Base-by-base conservation (phyloP, 371 early-diverging fungal species). In the Phascolomyces articulosus region DNA sequence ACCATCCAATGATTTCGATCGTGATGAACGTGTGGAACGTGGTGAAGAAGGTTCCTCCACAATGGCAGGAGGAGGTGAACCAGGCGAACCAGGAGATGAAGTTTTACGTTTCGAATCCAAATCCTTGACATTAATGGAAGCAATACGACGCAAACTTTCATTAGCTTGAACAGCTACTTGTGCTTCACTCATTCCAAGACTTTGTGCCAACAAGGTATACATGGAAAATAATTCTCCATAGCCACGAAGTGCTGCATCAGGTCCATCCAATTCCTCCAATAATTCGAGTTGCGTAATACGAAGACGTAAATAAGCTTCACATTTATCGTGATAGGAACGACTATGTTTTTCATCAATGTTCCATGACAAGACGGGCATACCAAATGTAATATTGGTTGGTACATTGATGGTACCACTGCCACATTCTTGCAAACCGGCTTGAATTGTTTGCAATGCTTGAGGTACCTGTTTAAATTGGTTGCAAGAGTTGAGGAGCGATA, bases 401-500 rank as follows among this genome's bases (percentile, higher is more conserved):
- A 62, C 41, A 15, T 40, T 26, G 16, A 31, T 53, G 55, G 26
- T 60, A 34, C 47, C 63, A 40, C 40, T 47, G 15, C 28, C 64
- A 47, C 51, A 62, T 34, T 89, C 86, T 61, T 76, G 78, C 68
- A 91, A 74, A 2, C 90, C 95, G 1, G 87, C 83, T 47, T 92
- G 84, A 67, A 91, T 86, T 13, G 93, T 81, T 56, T 87, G 76
- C 59, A 90, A 62, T 0, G 94, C 95, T 58, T 86, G 71, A 2
- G 64, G 51, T 3, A 71, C 16, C 11, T 67, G 60, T 21, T 68
- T 60, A 20, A 65, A 67, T 40, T 59, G 58, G 27, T 62, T 61
- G 7, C 89, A 85, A 18, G 92, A 88, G 16, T 91, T 77, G 34
- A 95, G 69, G 44, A 96, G 82, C 0, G 89, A 90, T 27, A 97